Base-by-base conservation (phyloP, 2,329 filamentous ascomycete genomes). In the Pseudocercospora macadamiae region DNA sequence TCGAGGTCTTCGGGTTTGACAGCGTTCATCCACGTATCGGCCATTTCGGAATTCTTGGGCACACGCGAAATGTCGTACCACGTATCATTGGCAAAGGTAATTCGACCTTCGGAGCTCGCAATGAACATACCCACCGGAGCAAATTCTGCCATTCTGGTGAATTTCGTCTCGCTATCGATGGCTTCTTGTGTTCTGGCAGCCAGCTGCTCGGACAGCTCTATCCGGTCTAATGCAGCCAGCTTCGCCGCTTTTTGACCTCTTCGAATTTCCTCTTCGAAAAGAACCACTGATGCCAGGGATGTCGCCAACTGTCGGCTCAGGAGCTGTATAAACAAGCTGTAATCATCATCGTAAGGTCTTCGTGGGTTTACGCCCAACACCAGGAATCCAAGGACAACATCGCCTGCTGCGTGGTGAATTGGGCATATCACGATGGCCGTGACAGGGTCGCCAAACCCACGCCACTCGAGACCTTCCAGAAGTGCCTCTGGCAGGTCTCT, bases 51-150 rank as follows among this genome's bases (percentile, higher is more conserved):
- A 14, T 82, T 79, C 64, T 83, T 82, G 1, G 85, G 83, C 55
- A 90, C 86, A 30, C 87, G 80, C 0, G 88, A 88, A 30, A 92
- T 89, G 63, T 82, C 79, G 61, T 82, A 83, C 81, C 81, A 95
- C 70, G 89, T 90, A 62, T 93, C 89, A 70, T 96, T 96, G 71
- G 87, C 90, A 70, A 91, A 95, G 8, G 83, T 89, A 66, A 95
- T 89, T 21, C 82, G 78, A 3, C 91, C 90, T 37, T 80, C 74
- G 0, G 84, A 81, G 68, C 91, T 84, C n/a, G 89, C 89, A 65
- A 95, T 93, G 71, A 93, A 93, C 77, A 96, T 88, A 25, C 90
- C 91, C 1, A 93, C 90, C 0, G 90, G 90, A 0, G 89, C 89
- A 63, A 91, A 90, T 69, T 93, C 90, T 2, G 90, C 89, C 89